phyloP scores from a whole-genome alignment of 371 early-diverging fungal species.

The Mucor plumbeus region DNA sequence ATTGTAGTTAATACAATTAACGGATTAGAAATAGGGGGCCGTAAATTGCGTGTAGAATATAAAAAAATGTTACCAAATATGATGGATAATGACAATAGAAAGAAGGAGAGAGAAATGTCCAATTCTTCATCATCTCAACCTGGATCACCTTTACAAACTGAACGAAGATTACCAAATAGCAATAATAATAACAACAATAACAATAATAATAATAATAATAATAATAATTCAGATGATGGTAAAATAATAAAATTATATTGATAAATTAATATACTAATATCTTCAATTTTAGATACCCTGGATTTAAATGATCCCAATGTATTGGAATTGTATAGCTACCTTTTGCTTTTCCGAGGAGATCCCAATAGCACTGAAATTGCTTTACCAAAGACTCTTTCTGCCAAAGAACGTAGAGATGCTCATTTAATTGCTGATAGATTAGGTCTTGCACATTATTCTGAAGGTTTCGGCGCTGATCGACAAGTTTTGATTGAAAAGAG shows the following conservation, averaged over 20 bases:
- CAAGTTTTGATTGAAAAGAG: slow-evolving; percentile 47
- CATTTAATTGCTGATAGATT: slow-evolving; percentile 65
- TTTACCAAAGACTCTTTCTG: slow-evolving; percentile 53
- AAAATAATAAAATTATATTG: background rate
- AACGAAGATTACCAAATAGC: slow-evolving; percentile 16
- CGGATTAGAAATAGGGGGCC: slow-evolving; percentile 73
- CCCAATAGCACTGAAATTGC: slow-evolving; percentile 65
- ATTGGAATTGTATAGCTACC: slow-evolving; percentile 68
- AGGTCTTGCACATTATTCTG: slow-evolving; percentile 57
- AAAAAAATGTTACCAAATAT: slow-evolving; percentile 59
- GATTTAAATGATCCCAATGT: slow-evolving; percentile 75
- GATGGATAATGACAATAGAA: slow-evolving; percentile 31
- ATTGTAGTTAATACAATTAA: slow-evolving; percentile 70
- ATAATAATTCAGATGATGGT: slow-evolving; percentile 23
- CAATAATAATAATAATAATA: background rate
- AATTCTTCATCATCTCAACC: slow-evolving; percentile 15
- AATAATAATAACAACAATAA: no score
- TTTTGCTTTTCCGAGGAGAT: slow-evolving; percentile 74
- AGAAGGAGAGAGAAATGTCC: slow-evolving; percentile 31
- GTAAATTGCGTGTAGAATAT: slow-evolving; percentile 83
- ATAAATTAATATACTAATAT: background rate
- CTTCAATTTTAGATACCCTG: slow-evolving; percentile 40
- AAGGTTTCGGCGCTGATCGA: slow-evolving; percentile 57
- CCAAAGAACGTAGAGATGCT: slow-evolving; percentile 58
- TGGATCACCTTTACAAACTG: slow-evolving; percentile 16